Evolutionary conservation across 176 grass and related monocot species (phyloP).

Genomic region (Eragrostis curvula): DNA sequence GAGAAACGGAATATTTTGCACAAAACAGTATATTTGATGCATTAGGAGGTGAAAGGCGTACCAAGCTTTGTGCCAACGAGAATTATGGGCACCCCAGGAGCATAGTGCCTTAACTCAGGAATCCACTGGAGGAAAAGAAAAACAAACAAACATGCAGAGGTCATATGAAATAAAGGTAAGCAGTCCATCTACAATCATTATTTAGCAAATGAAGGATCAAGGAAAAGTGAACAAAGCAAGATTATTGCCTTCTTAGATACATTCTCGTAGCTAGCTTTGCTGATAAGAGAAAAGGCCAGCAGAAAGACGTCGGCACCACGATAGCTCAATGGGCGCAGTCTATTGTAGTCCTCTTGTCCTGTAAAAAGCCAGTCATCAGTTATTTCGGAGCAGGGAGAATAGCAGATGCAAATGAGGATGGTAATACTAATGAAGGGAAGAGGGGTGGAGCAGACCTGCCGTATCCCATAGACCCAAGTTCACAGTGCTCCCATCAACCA

Average conservation of each 20-base stretch:
- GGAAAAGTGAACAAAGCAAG: conserved; percentile 2
- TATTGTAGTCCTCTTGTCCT: conserved; percentile 87
- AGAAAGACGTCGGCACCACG: conserved; percentile 82
- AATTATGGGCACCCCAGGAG: conserved; percentile 78
- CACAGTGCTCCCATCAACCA: conserved; percentile 69
- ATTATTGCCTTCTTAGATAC: conserved; percentile 71
- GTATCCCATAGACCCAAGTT: conserved; percentile 83
- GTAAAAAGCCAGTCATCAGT: conserved; percentile 31
- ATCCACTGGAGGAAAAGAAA: conserved; percentile 65
- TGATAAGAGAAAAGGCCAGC: conserved; percentile 79
- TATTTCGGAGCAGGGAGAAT: conserved; percentile 2
- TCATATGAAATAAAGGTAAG: conserved; percentile 33
- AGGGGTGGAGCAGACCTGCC: conserved; percentile 46
- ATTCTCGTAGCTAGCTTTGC: conserved; percentile 89
- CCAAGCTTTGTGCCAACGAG: conserved; percentile 81
- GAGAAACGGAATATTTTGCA: background rate
- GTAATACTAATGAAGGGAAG: background rate
- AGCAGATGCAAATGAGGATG: background rate
- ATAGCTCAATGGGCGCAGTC: conserved; percentile 73
- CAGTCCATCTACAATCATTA: background rate
- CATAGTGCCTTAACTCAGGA: conserved; percentile 78
- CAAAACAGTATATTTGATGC: background rate
- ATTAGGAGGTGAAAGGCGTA: conserved; percentile 35
- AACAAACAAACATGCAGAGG: background rate
- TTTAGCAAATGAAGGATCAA: conserved; percentile 8